Evolutionary conservation across 2,329 filamentous ascomycete species (phyloP), one percentile per base, ranked within the genome.

Genomic region (Dendrostoma leiphaemia): DNA sequence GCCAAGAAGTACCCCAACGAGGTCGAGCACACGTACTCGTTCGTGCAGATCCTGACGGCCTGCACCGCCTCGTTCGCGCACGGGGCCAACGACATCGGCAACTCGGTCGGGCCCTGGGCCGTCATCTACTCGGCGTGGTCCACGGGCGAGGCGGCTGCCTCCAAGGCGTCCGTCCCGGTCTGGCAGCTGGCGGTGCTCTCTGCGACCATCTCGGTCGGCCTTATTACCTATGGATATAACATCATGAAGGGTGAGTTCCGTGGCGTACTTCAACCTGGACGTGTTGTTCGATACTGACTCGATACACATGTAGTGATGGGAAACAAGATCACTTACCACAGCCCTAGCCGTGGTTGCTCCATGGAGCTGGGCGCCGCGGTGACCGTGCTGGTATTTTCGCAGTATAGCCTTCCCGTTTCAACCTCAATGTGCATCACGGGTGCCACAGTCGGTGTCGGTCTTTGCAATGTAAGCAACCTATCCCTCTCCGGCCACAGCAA

Each of bases 281-380:
- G 8, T 19, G 8, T 6, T 6, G 4, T 34, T 24, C 34, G 19
- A 65, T 57, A 64, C 53, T n/a, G 32, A 13, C 9, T 48, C 3
- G 2, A 8, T 5, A 5, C 28, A 21, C 13, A 24, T 28, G 59
- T 60, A 84, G 85, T 89, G 70, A 90, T 91, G 87, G 88, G 88
- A 50, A 91, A 91, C 78, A 88, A 88, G 71, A 85, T 89, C 68
- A 90, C 86, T 54, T 88, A 88, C 70, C 85, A 89, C 71, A 79
- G 76, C 21, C 77, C 77, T 26, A 74, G 69, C 61, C 71, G 77
- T 61, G 77, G 75, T 48, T 89, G 74, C 62, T 90, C 86, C 48
- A 91, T 91, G 88, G 88, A 91, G 67, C 82, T 91, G 81, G 88
- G 88, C 44, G 87, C 88, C 41, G 86, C 88, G 61, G 83, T 91